Conservation (phyloP, 169 alveolate species). For the Plasmodium coatneyi region DNA sequence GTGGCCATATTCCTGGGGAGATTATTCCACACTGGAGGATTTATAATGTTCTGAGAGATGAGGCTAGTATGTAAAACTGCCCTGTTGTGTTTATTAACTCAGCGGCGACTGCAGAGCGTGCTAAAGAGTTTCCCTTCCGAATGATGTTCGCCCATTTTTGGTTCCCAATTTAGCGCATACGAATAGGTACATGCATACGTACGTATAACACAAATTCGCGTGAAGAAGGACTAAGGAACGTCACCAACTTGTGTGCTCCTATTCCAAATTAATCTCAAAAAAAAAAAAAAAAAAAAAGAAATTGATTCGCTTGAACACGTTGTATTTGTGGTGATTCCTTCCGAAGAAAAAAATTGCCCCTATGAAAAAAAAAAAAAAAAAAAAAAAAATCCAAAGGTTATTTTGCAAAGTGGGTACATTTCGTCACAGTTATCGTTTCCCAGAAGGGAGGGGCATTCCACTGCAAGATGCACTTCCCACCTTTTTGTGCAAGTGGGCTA, state of each 20-base stretch:
- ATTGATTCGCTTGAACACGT: neutral
- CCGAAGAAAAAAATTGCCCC: neutral
- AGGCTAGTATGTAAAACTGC: constrained; percentile 3
- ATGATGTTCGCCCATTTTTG: neutral
- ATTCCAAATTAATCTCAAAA: neutral
- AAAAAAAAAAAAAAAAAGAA: neutral
- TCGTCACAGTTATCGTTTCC: neutral
- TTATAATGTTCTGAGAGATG: neutral
- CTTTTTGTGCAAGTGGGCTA: neutral
- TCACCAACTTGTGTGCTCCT: neutral
- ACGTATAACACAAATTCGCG: neutral
- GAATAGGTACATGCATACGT: neutral
- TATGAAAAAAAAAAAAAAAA: neutral
- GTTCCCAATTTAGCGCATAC: neutral
- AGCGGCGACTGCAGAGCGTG: neutral
- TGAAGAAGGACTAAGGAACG: neutral
- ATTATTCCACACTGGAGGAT: neutral
- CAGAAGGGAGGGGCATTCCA: neutral
- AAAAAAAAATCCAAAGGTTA: neutral
- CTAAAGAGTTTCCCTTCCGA: neutral
- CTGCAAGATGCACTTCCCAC: neutral
- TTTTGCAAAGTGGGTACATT: neutral
- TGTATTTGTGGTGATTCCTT: neutral
- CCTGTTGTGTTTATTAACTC: neutral
- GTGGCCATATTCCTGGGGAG: neutral